Conservation (phyloP, 352 stramenopile genomes). For the Phytophthora chlamydospora region DNA sequence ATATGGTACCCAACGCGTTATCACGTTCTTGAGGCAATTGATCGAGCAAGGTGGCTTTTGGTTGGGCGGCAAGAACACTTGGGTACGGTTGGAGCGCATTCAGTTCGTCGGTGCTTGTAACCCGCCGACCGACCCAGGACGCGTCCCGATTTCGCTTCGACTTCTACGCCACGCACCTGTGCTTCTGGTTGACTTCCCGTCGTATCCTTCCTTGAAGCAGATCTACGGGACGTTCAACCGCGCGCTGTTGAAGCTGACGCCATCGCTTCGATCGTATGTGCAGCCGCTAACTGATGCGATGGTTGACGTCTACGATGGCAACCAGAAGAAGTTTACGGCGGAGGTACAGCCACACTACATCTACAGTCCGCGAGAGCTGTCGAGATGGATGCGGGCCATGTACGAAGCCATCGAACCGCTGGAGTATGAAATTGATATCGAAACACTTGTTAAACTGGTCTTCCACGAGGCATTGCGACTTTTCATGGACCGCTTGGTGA, state of each 20-base stretch:
- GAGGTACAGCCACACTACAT: conserved; percentile 99
- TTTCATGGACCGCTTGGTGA: conserved; percentile 99
- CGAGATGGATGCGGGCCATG: conserved; percentile 98
- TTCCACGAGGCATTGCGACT: conserved; percentile 98
- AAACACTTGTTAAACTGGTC: conserved; percentile 97
- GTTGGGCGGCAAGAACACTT: conserved; percentile 88
- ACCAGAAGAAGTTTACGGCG: conserved; percentile 95
- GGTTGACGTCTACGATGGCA: conserved; percentile 99
- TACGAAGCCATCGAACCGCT: conserved; percentile 98
- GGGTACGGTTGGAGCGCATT: conserved; percentile 93
- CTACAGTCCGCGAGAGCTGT: conserved; percentile 99
- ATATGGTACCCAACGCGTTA: conserved; percentile 99
- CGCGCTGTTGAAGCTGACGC: conserved; percentile 98
- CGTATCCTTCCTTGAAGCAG: conserved; percentile 95
- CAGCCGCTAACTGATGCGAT: conserved; percentile 98
- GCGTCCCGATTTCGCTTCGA: conserved; percentile 96
- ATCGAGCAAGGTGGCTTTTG: conserved; percentile 96
- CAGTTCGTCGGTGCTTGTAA: conserved; percentile 99
- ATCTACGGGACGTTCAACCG: conserved; percentile 99
- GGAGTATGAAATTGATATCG: conserved; percentile 94
- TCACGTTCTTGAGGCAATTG: conserved; percentile 99
- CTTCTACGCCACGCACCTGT: conserved; percentile 98
- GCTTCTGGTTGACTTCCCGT: conserved; percentile 99
- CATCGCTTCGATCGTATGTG: conserved; percentile 96
- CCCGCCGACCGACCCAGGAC: conserved; percentile 98